Percentiles rank a stretch among this genome's conserved stretches.
Evolutionary conservation across 2,329 filamentous ascomycete species (phyloP).

Genomic region (Penicillium sp.): DNA sequence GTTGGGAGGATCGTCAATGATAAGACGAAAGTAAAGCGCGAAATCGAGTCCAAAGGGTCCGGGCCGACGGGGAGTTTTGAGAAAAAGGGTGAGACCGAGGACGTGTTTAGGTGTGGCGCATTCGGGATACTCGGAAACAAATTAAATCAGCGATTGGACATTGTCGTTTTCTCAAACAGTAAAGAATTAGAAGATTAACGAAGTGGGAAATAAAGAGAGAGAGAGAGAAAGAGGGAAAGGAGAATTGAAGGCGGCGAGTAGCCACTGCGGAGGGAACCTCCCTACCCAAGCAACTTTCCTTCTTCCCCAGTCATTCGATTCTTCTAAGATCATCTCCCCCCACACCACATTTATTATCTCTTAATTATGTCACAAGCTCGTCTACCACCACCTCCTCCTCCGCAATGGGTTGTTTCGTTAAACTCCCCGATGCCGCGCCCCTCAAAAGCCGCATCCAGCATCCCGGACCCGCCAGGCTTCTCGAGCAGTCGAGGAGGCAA

Average conservation of each 20-base stretch:
- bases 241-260: constrained; percentile 24
- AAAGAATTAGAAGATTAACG: constrained; percentile 4
- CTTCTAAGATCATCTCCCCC: constrained; percentile 8
- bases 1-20: constrained; percentile 5
- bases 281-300: constrained; percentile 11
- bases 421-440: constrained; percentile 67
- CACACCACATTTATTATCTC: constrained; percentile 6
- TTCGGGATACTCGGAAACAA: constrained; percentile 17
- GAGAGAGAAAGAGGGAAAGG: constrained; percentile 22
- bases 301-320: constrained; percentile 13
- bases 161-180: constrained; percentile 6
- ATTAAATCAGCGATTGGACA: constrained; percentile 19
- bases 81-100: constrained; percentile 19
- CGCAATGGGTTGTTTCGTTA: constrained; percentile 81
- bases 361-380: constrained; percentile 21
- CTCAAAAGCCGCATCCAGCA: constrained; percentile 59
- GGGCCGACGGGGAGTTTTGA: constrained; percentile 3
- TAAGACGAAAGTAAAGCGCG: constrained; percentile 1
- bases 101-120: constrained; percentile 14
- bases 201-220: constrained; percentile 13
- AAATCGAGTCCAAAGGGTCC: constrained; percentile 5
- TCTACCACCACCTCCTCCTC: constrained; percentile 52
- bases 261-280: constrained; percentile 31
- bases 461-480: constrained; percentile 87
- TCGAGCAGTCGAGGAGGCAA: constrained; percentile 55